Evolutionary conservation across 2,329 filamentous ascomycete genomes (phyloP), one percentile per base, ranked within the genome.

Genomic region (Xylariomycetidae sp.): DNA sequence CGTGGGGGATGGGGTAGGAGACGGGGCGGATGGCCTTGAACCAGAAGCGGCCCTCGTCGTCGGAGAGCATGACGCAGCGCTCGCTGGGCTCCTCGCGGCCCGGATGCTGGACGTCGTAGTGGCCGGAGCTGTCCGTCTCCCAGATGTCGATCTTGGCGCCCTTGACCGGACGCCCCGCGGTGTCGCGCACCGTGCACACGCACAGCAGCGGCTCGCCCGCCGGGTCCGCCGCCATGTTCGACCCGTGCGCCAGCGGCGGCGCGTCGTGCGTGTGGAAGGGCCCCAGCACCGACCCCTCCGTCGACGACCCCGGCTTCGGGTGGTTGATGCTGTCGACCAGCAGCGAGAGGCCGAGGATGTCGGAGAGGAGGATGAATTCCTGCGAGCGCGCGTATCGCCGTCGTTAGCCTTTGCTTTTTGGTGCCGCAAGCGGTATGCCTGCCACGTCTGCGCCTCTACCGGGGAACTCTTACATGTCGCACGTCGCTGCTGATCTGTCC

Each of bases 201-300:
- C 84, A 81, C 10, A 90, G 70, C 43, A 85, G 72, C 0, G 81
- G 74, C 45, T 82, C 72, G 31, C 85, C 85, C 19, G 74, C 63
- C 0, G 79, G 72, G 48, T 88, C 84, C 36, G 76, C 74, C 2
- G 79, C 76, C 61, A 90, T 85, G 37, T 54, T 52, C 12, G 66
- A 63, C 13, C 85, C 85, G 32, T 75, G 65, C 7, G 61, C 44
- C 19, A 74, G 60, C 6, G 58, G 48, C 6, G 77, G 68, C 6
- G 84, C 84, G 50, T 89, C 82, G 60, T 89, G 82, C 1, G 82
- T 87, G 65, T 90, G 84, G 66, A 89, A 90, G 23, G 85, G 85
- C 0, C 85, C 85, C 0, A 90, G 73, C 9, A 92, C 82, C 1
- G 83, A 86, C 37, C 85, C 84, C 58, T 90, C 84, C 17, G 85